Base-by-base conservation (phyloP, 257 asterid genomes). In the Solanum verrucosum region DNA sequence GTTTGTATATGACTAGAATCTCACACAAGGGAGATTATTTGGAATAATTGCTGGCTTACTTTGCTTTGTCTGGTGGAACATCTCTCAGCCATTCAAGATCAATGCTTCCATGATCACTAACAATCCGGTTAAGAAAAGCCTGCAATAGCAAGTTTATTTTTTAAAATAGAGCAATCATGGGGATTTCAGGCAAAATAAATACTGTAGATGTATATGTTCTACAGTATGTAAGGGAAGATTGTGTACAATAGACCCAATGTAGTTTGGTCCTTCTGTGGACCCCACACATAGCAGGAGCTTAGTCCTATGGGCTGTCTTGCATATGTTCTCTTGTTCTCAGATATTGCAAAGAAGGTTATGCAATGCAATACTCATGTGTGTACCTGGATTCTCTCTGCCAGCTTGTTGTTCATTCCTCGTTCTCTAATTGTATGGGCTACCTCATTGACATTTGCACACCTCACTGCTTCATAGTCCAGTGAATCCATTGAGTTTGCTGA, bases 21-120 rank as follows among this genome's bases (percentile, higher is more conserved):
- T 33, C 89, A 77, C 29, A 33, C 63, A 59, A 31, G 65, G 34
- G 56, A 68, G 60, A 88, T 15, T 25, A 83, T 82, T 89, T 46
- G 87, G 81, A 65, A 75, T 34, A 87, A 72, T 68, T 88, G 67
- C 75, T 72, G 65, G 74, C 94, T 81, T 94, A 97, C 99, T 97
- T 97, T 73, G 98, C 99, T 91, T 94, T 92, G 92, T 97, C 99
- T 27, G 99, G 99, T 85, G 97, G 98, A 87, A 95, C 92, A 71
- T 94, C 96, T 92, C 99, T 91, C 89, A 97, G 96, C 99, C 99
- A 97, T 91, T 97, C 99, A 52, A 97, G 91, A 91, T 97, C 98
- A 85, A 92, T 87, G 92, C 98, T 93, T 90, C 96, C 99, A 90
- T 97, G 99, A 34, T 96, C 98, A 90, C 89, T 93, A 40, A 95